Percentiles rank a stretch among this genome's conserved stretches.
Evolutionary conservation across 768 basidiomycete genomes (phyloP).

Genomic region (Suillus alpinus): DNA sequence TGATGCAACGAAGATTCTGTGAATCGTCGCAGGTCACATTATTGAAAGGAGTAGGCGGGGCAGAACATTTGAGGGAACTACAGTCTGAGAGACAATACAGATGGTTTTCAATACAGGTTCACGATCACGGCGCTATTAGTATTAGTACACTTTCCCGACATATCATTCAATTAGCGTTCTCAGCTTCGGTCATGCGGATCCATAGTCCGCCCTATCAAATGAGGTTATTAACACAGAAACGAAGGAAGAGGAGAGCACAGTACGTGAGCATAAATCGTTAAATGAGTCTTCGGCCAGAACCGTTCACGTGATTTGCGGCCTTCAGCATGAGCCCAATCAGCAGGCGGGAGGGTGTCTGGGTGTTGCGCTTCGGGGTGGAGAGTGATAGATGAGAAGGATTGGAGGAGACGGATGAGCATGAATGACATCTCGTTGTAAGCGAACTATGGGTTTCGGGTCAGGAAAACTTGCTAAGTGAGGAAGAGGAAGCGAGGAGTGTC

Average conservation of each 20-base stretch:
- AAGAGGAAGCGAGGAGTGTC: constrained; percentile 1
- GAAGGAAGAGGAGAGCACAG: constrained; percentile 5
- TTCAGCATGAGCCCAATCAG: constrained; percentile 40
- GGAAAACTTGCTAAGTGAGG: not conserved
- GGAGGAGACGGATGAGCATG: constrained; percentile 60
- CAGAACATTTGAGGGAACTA: not conserved
- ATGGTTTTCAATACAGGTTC: not conserved
- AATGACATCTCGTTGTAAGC: constrained; percentile 63
- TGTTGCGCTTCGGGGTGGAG: constrained; percentile 47
- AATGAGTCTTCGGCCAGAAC: constrained; percentile 48
- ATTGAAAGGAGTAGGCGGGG: not conserved
- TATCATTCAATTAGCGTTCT: not conserved
- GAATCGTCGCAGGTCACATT: not conserved
- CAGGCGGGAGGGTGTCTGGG: constrained; percentile 43
- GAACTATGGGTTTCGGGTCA: constrained; percentile 34
- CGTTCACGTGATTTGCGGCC: constrained; percentile 53
- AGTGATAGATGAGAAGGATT: constrained; percentile 48
- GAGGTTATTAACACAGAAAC: not conserved
- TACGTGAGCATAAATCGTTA: constrained; percentile 55
- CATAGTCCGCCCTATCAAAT: constrained; percentile 49
- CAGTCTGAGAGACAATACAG: not conserved
- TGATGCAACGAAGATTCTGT: not conserved
- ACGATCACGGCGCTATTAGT: not conserved
- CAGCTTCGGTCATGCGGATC: constrained; percentile 39
- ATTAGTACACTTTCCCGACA: not conserved